Percentiles rank a stretch among this genome's conserved stretches.
phyloP scores from a whole-genome alignment of 208 protist genomes.

The Porcisia deanei region DNA sequence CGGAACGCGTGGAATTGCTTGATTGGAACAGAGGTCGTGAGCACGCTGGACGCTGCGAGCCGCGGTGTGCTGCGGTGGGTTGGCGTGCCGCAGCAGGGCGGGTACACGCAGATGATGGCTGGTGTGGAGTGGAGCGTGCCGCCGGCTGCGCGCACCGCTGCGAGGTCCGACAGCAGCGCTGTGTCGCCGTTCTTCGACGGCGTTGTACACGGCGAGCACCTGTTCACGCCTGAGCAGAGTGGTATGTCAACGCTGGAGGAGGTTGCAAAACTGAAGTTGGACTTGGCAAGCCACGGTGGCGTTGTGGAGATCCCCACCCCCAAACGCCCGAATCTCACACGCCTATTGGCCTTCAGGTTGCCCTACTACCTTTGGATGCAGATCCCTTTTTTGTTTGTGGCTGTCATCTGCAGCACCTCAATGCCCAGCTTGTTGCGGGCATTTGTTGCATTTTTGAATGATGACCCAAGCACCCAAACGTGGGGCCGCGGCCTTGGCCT shows the following conservation, averaged over 20 bases:
- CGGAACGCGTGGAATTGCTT: constrained; percentile 52
- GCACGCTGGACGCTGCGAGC: constrained; percentile 39
- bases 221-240: constrained; percentile 46
- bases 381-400: constrained; percentile 49
- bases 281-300: constrained; percentile 12
- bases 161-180: constrained; percentile 14
- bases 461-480: background rate
- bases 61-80: constrained; percentile 63
- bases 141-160: constrained; percentile 31
- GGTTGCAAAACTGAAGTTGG: constrained; percentile 32
- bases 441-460: constrained; percentile 36
- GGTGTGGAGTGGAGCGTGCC: constrained; percentile 66
- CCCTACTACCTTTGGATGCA: constrained; percentile 40
- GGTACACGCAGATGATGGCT: constrained; percentile 51
- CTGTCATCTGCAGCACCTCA: constrained; percentile 48
- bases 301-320: constrained; percentile 28
- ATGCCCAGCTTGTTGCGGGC: constrained; percentile 58
- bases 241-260: constrained; percentile 63
- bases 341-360: constrained; percentile 31
- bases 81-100: constrained; percentile 60
- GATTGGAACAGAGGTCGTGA: constrained; percentile 43
- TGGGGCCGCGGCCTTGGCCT: constrained; percentile 48
- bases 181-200: constrained; percentile 50
- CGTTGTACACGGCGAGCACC: constrained; percentile 58
- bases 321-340: constrained; percentile 12